Base-by-base conservation (phyloP, 306 rosid genomes). In the Vigna nakashimae region DNA sequence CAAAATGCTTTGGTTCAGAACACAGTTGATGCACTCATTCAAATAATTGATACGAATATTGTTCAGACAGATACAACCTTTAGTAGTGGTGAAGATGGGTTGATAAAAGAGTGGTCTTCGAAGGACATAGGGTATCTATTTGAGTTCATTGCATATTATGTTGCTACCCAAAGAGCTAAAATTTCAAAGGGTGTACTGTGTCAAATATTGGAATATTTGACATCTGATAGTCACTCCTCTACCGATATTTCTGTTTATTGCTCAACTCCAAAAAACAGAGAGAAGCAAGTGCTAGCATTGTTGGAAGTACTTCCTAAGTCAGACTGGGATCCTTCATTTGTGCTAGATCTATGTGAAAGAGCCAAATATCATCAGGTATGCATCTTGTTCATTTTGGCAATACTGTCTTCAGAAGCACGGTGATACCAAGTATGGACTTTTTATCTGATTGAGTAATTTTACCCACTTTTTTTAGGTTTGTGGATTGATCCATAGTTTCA, bases 221-320 rank as follows among this genome's bases (percentile, higher is more conserved):
- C 91, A 18, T 88, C 90, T 45, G 85, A 84, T 34, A 71, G 82
- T 87, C 79, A 80, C 65, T 79, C 77, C 76, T 82, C 84, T 75
- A 66, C 79, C 59, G 71, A 28, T 56, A 81, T 73, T 80, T 76
- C 88, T 24, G 65, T 56, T 60, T 57, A 83, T 42, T 51, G 73
- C 71, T 76, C 82, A 59, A 84, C 81, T 76, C 90, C 92, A 16
- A 87, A 86, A 82, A 81, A 46, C 73, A 86, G 96, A 79, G 99
- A 95, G 84, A 95, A 87, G 85, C 97, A 88, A 84, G 98, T 92
- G 67, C 93, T 92, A 81, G 90, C 94, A 73, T 93, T 95, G 88
- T 79, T 95, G 76, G 90, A 84, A 82, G 90, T 86, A 85, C 87
- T 90, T 78, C 97, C 98, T 1, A 86, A 87, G 83, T 86, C 86